phyloP scores from a whole-genome alignment of 2,329 filamentous ascomycete genomes.

The Fusarium torulosum region DNA sequence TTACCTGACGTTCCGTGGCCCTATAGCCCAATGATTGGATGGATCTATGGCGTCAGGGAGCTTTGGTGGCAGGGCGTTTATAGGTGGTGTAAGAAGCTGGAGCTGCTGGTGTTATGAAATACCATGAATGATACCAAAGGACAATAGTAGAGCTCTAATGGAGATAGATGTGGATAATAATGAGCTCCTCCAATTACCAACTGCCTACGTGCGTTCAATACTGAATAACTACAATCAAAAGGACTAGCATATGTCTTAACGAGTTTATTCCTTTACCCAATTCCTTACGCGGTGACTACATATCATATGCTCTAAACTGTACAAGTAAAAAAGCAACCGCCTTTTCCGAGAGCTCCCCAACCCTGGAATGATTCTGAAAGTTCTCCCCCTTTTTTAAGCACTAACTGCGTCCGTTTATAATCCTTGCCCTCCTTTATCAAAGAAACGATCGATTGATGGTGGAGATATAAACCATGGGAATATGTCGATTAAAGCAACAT shows the following conservation, averaged over 20 bases:
- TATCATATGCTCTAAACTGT: slow-evolving; percentile 15
- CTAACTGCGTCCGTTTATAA: background rate
- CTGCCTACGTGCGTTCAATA: background rate
- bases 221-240: background rate
- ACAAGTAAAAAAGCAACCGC: slow-evolving; percentile 13
- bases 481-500: slow-evolving; percentile 7
- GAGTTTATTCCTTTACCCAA: slow-evolving; percentile 25
- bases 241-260: slow-evolving; percentile 12
- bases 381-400: slow-evolving; percentile 20
- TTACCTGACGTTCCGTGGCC: slow-evolving; percentile 12
- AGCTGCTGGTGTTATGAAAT: slow-evolving; percentile 28
- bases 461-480: slow-evolving; percentile 13
- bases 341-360: slow-evolving; percentile 14
- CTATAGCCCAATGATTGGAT: slow-evolving; percentile 31
- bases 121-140: slow-evolving; percentile 36
- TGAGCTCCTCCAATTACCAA: background rate
- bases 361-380: slow-evolving; percentile 4
- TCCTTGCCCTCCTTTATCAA: background rate
- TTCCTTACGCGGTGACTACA: slow-evolving; percentile 7
- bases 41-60: slow-evolving; percentile 27
- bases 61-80: slow-evolving; percentile 40
- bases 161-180: slow-evolving; percentile 23
- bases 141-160: slow-evolving; percentile 27
- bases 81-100: slow-evolving; percentile 25
- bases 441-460: slow-evolving; percentile 1